These are phyloP conservation scores for Keqinozyma sinolaborantium DNA, from an alignment of 1,139 yeast species.

Conservation along the genomic window DNA sequence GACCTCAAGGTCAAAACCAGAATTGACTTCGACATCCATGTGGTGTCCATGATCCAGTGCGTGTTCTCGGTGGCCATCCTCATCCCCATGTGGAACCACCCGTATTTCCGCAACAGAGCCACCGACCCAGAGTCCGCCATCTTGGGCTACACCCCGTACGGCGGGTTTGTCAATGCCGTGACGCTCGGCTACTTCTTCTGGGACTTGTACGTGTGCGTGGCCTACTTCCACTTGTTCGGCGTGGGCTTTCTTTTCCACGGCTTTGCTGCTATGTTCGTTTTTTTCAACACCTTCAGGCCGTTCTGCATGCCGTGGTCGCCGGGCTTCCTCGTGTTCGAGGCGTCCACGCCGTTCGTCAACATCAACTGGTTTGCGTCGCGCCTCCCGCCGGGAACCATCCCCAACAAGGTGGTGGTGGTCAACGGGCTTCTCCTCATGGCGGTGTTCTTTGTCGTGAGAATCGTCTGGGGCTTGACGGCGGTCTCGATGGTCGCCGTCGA, in stretches of 20 bases:
- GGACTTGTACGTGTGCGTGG: conserved; percentile 71
- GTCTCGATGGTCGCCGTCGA: conserved; percentile 52
- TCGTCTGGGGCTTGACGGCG: conserved; percentile 86
- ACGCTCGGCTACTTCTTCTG: conserved; percentile 90
- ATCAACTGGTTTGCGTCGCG: conserved; percentile 86
- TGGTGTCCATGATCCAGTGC: conserved; percentile 85
- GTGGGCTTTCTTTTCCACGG: conserved; percentile 85
- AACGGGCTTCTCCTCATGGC: conserved; percentile 71
- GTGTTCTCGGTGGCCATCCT: conserved; percentile 51
- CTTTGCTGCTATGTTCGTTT: conserved; percentile 73
- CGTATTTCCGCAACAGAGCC: conserved; percentile 37
- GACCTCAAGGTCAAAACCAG: conserved; percentile 42
- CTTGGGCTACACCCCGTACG: conserved; percentile 71
- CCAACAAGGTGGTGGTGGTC: conserved; percentile 48
- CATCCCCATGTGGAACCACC: conserved; percentile 58
- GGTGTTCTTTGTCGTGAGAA: conserved; percentile 74
- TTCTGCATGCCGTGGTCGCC: conserved; percentile 76
- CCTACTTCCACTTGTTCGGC: conserved; percentile 67
- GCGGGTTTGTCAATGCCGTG: conserved; percentile 65
- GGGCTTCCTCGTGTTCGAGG: conserved; percentile 79
- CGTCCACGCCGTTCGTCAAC: conserved; percentile 91
- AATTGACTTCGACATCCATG: conserved; percentile 82
- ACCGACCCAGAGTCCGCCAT: conserved; percentile 44
- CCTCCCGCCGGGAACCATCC: conserved; percentile 57
- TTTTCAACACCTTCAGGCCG: conserved; percentile 48